phyloP scores from a whole-genome alignment of 441 rosid genomes.

The Omphalea diandra region DNA sequence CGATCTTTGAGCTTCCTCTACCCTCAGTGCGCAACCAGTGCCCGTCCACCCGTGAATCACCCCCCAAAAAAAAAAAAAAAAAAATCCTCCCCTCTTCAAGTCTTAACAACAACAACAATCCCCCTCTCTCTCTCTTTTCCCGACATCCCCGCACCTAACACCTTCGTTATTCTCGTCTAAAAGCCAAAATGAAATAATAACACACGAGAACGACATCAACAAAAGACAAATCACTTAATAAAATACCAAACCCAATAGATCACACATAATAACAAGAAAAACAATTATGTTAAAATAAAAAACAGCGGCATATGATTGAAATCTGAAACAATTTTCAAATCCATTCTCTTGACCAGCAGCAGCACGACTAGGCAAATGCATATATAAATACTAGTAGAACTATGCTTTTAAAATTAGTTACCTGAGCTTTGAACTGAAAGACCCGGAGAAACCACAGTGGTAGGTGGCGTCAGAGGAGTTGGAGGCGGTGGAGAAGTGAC shows the following conservation, averaged over 20 bases:
- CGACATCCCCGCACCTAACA: conserved; percentile 19
- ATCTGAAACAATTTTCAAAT: neutral
- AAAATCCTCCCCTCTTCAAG: neutral
- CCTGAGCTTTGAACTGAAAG: conserved; percentile 68
- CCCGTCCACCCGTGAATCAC: conserved; percentile 23
- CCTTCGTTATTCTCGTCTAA: conserved; percentile 18
- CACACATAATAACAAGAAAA: conserved; percentile 20
- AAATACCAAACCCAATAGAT: neutral
- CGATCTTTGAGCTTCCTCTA: conserved; percentile 30
- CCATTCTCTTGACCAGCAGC: conserved; percentile 5
- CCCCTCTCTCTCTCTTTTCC: conserved; percentile 8
- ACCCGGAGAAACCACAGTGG: conserved; percentile 58
- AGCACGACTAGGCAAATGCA: conserved; percentile 2
- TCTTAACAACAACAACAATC: neutral
- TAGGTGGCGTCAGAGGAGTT: conserved; percentile 58
- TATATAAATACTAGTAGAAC: neutral
- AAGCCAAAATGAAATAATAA: conserved; percentile 18
- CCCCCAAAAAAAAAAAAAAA: too few species aligned
- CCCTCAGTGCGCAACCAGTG: conserved; percentile 6
- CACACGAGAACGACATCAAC: conserved; percentile 28
- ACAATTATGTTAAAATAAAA: conserved; percentile 11
- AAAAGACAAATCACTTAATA: conserved; percentile 28
- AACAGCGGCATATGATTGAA: neutral
- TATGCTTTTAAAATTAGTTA: conserved; percentile 7
- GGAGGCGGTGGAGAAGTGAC: conserved; percentile 53